Evolutionary conservation across 2,329 filamentous ascomycete species (phyloP).

Genomic region (Gnomoniopsis smithogilvyi): DNA sequence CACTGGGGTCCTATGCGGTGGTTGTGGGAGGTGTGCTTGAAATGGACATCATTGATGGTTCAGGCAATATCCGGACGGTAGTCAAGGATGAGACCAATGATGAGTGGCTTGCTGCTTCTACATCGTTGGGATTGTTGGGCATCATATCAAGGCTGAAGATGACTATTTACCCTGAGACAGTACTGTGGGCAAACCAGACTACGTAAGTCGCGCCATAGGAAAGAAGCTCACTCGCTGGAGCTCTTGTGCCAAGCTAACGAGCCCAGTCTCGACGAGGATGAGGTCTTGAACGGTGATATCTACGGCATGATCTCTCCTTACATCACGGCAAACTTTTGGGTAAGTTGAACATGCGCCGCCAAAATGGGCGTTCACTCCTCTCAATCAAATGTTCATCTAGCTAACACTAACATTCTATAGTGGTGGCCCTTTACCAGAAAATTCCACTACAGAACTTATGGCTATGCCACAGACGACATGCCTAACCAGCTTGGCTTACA

Average conservation of each 20-base stretch:
- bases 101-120: slow-evolving; percentile 49
- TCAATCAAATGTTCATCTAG: not conserved
- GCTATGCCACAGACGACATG: slow-evolving; percentile 36
- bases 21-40: slow-evolving; percentile 46
- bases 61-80: slow-evolving; percentile 39
- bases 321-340: slow-evolving; percentile 50
- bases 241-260: slow-evolving; percentile 1
- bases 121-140: slow-evolving; percentile 45
- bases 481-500: slow-evolving; percentile 47
- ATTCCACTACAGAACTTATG: slow-evolving; percentile 52
- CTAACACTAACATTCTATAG: slow-evolving; percentile 25
- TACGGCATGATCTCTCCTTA: slow-evolving; percentile 48
- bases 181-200: slow-evolving; percentile 47
- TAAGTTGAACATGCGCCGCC: slow-evolving; percentile 20
- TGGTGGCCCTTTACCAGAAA: slow-evolving; percentile 51
- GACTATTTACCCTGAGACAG: slow-evolving; percentile 47
- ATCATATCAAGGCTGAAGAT: slow-evolving; percentile 47
- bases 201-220: slow-evolving; percentile 32
- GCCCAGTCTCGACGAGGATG: slow-evolving; percentile 40
- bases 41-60: slow-evolving; percentile 47
- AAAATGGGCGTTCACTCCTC: not conserved
- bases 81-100: slow-evolving; percentile 40
- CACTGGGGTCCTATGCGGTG: slow-evolving; percentile 45
- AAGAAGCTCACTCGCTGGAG: not conserved
- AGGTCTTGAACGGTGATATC: slow-evolving; percentile 47